Evolutionary conservation across 192 early-diverging fungal genomes (phyloP).

Genomic region (Coemansia sp.): DNA sequence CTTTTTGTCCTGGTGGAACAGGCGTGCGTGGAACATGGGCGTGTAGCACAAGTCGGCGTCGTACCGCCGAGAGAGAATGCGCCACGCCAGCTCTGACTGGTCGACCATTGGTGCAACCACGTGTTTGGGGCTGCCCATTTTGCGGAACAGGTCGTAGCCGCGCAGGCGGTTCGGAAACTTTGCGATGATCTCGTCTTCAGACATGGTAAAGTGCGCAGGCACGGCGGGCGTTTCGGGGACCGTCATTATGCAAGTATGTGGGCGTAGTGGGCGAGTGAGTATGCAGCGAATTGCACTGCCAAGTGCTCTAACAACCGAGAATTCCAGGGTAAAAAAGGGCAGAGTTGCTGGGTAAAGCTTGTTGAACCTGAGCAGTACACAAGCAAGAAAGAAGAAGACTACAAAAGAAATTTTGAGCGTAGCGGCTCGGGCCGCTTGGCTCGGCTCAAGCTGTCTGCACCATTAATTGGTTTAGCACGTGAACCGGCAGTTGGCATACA

Average conservation of each 20-base stretch:
- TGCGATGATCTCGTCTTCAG: constrained; percentile 46
- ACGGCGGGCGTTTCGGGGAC: neutral
- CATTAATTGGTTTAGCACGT: neutral
- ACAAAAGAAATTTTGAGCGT: no score
- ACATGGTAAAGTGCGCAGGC: constrained; percentile 71
- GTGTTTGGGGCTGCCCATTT: constrained; percentile 69
- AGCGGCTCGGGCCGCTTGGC: neutral
- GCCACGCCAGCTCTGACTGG: constrained; percentile 94
- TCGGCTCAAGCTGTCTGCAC: neutral
- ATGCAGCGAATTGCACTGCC: neutral
- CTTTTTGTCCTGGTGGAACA: constrained; percentile 71
- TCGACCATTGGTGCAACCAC: constrained; percentile 97
- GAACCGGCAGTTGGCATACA: neutral
- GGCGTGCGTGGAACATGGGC: constrained; percentile 93
- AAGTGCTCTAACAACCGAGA: neutral
- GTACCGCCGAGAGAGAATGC: constrained; percentile 84
- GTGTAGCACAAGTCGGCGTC: constrained; percentile 89
- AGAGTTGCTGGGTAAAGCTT: neutral
- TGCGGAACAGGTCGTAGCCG: constrained; percentile 77
- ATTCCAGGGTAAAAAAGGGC: neutral
- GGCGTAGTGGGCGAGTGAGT: neutral
- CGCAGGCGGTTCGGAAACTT: constrained; percentile 59
- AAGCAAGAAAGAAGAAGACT: no score
- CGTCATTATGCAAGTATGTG: neutral
- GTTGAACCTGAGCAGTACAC: no score